Conservation (phyloP, 2,329 filamentous ascomycete species). For the Sporothrix luriei region DNA sequence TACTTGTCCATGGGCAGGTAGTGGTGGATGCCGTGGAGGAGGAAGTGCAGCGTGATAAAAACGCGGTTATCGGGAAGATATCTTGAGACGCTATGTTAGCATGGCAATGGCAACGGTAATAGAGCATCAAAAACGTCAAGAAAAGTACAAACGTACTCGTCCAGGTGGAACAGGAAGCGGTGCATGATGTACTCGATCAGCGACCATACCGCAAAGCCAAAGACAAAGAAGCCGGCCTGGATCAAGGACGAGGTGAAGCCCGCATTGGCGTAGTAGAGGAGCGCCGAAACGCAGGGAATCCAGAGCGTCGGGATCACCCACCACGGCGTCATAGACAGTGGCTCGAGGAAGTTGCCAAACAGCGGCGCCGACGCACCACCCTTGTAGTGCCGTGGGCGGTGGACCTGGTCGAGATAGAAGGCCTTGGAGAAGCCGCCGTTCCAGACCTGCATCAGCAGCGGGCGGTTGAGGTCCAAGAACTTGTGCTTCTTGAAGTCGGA, state of each 20-base stretch:
- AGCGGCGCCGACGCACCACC: conserved; percentile 89
- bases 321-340: conserved; percentile 93
- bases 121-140: not conserved
- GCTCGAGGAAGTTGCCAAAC: conserved; percentile 98
- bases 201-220: conserved; percentile 81
- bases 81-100: conserved; percentile 48
- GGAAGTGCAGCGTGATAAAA: conserved; percentile 83
- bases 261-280: conserved; percentile 64
- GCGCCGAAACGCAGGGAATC: conserved; percentile 79
- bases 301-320: conserved; percentile 83
- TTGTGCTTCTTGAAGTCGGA: conserved; percentile 87
- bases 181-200: conserved; percentile 88
- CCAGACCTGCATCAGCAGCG: conserved; percentile 87
- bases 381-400: conserved; percentile 92
- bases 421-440: conserved; percentile 83
- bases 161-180: conserved; percentile 89
- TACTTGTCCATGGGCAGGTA: conserved; percentile 99
- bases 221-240: conserved; percentile 64
- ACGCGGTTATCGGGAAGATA: conserved; percentile 89
- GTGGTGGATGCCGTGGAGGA: conserved; percentile 95
- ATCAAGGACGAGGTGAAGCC: conserved; percentile 57
- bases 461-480: conserved; percentile 85
- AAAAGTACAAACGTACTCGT: conserved; percentile 66
- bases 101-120: not conserved
- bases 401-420: conserved; percentile 97